Conservation (phyloP, 2,329 filamentous ascomycete genomes). For the Phialemoniopsis sp. region DNA sequence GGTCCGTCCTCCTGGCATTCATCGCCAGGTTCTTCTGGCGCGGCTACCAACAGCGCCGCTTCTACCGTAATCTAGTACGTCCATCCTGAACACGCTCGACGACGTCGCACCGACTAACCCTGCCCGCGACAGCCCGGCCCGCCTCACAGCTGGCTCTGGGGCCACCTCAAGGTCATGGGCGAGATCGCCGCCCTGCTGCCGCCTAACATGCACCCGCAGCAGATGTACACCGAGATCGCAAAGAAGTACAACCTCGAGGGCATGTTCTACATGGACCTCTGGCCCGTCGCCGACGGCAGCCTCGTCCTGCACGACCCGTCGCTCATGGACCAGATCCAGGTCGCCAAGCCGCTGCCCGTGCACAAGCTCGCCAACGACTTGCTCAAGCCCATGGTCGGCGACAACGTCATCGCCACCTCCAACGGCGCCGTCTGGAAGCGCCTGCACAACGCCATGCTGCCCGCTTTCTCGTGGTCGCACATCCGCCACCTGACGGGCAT, state of each 20-base stretch:
- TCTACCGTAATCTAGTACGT: too few species aligned
- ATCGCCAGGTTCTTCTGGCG: too few species aligned
- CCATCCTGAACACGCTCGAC: too few species aligned
- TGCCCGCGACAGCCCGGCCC: too few species aligned
- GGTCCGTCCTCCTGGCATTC: too few species aligned
- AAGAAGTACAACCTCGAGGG: constrained; percentile 17
- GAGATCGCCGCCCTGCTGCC: constrained; percentile 4
- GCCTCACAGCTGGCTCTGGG: too few species aligned
- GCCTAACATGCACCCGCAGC: constrained; percentile 15
- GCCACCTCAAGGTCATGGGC: too few species aligned
- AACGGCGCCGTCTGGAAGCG: constrained; percentile 2
- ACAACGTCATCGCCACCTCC: too few species aligned
- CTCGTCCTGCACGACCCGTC: constrained; percentile 18
- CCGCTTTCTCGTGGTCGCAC: too few species aligned
- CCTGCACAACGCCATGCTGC: constrained; percentile 10
- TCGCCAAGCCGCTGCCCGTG: constrained; percentile 14
- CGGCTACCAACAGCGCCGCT: too few species aligned
- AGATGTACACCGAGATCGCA: constrained; percentile 14
- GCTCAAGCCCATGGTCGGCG: constrained; percentile 5
- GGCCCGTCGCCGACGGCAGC: constrained; percentile 19
- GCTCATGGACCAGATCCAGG: constrained; percentile 14
- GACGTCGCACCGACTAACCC: too few species aligned
- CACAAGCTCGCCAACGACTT: constrained; percentile 10
- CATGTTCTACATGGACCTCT: constrained; percentile 25
- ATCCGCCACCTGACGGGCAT: constrained; percentile 5